Conservation (phyloP, 139 green algal species). For the Dunaliella sp. region DNA sequence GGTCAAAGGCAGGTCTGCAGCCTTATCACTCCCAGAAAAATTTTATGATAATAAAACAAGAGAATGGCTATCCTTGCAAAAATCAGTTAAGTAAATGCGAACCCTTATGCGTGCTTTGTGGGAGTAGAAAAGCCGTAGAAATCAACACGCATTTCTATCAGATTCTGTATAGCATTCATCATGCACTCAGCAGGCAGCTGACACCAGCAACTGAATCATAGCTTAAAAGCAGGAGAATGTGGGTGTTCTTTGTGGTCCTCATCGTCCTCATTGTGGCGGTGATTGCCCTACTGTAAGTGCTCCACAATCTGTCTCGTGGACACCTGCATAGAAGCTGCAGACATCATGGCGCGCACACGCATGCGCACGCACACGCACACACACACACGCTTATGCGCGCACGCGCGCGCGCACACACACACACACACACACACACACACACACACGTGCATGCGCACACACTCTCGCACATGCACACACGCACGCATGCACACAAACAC, state of each 20-base stretch:
- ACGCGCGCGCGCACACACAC: neutral
- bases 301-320: neutral
- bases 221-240: slow-evolving; percentile 39
- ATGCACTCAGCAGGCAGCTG: too few relatives aligned
- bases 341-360: too few relatives aligned
- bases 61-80: too few relatives aligned
- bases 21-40: neutral
- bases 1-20: neutral
- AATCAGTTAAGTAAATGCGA: too few relatives aligned
- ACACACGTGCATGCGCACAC: neutral
- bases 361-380: neutral
- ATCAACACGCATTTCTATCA: too few relatives aligned
- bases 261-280: slow-evolving; percentile 25
- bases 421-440: neutral
- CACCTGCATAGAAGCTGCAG: neutral
- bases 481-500: neutral
- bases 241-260: slow-evolving; percentile 45
- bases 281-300: slow-evolving; percentile 36
- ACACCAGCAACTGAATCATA: too few relatives aligned
- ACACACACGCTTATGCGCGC: neutral
- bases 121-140: too few relatives aligned
- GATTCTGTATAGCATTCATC: too few relatives aligned
- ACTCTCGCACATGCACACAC: neutral
- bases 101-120: too few relatives aligned
- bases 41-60: too few relatives aligned